Evolutionary conservation across 176 grass and related monocot genomes (phyloP).

Genomic region (Cenchrus americanus): DNA sequence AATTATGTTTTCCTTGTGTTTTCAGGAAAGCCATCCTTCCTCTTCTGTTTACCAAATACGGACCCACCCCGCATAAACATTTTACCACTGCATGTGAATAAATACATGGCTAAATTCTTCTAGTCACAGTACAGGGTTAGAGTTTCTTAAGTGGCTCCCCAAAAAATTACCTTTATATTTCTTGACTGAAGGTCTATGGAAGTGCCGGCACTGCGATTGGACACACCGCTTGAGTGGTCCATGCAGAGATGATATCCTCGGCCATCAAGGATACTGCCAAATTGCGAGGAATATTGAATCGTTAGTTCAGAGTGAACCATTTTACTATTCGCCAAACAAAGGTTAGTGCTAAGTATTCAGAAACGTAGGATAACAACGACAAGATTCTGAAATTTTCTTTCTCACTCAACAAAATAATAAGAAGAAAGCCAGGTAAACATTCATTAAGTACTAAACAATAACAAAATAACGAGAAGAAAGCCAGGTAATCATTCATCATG

Average conservation of each 20-base stretch:
- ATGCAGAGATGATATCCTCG: constrained; percentile 48
- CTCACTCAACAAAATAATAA: not conserved
- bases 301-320: constrained; percentile 51
- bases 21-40: not conserved
- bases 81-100: constrained; percentile 21
- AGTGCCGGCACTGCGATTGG: constrained; percentile 76
- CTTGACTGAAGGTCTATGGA: constrained; percentile 85
- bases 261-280: constrained; percentile 58
- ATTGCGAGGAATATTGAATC: constrained; percentile 43
- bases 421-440: not conserved
- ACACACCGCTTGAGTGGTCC: constrained; percentile 60
- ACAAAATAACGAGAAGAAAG: not conserved
- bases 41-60: constrained; percentile 1
- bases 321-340: constrained; percentile 53
- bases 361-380: constrained; percentile 16
- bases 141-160: not conserved
- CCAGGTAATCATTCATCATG: not conserved
- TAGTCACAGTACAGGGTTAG: not conserved
- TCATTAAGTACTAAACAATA: not conserved
- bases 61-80: not conserved
- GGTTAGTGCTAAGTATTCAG: constrained; percentile 56
- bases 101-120: not conserved
- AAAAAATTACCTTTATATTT: constrained; percentile 51
- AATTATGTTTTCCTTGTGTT: not conserved
- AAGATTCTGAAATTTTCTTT: constrained; percentile 1